Evolutionary conservation across 2,329 filamentous ascomycete species (phyloP).

Genomic region (Penicillium sp.): DNA sequence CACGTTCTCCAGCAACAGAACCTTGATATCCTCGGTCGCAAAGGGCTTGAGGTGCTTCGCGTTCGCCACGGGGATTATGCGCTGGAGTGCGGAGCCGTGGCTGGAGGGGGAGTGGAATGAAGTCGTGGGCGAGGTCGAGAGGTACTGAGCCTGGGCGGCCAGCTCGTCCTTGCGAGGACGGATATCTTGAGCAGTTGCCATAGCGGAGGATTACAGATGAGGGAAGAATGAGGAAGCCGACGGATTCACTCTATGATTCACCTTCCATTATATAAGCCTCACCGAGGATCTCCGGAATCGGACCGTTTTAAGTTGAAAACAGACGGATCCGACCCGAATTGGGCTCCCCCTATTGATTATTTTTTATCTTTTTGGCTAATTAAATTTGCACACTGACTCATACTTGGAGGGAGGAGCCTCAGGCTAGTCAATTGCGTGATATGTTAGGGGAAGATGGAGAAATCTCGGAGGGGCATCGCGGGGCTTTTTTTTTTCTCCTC

Average conservation of each 20-base stretch:
- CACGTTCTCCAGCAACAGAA: slow-evolving; percentile 91
- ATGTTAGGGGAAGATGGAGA: slow-evolving; percentile 1
- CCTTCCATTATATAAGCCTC: slow-evolving; percentile 12
- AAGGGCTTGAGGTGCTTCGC: slow-evolving; percentile 89
- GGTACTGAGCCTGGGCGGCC: slow-evolving; percentile 57
- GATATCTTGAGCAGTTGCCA: slow-evolving; percentile 39
- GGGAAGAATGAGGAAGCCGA: slow-evolving; percentile 3
- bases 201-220: slow-evolving; percentile 13
- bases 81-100: slow-evolving; percentile 50
- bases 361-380: neutral
- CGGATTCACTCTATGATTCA: slow-evolving; percentile 7
- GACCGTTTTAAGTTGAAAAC: slow-evolving; percentile 1
- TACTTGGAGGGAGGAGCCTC: neutral
- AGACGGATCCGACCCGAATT: neutral
- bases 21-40: slow-evolving; percentile 93
- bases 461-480: slow-evolving; percentile 12
- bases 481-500: slow-evolving; percentile 12
- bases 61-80: slow-evolving; percentile 45
- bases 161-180: slow-evolving; percentile 28
- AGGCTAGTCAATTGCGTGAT: neutral
- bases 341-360: neutral
- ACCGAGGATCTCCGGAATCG: slow-evolving; percentile 18
- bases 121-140: slow-evolving; percentile 72
- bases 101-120: slow-evolving; percentile 73
- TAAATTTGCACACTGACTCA: neutral